phyloP scores from a whole-genome alignment of 2,329 filamentous ascomycete genomes.

The Ceratocystis albifundus region DNA sequence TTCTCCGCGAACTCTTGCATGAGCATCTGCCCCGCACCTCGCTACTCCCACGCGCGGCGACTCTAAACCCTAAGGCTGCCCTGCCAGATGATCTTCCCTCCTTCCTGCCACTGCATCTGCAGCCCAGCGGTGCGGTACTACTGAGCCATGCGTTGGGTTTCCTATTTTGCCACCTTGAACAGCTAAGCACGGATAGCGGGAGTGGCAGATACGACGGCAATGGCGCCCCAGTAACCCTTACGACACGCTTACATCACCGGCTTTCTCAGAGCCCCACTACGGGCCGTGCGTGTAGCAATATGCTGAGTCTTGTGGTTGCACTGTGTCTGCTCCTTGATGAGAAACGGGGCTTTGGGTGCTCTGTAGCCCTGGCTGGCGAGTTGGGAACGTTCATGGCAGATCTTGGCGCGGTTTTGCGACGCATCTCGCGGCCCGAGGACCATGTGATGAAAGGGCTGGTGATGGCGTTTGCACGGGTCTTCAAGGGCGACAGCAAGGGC shows the following conservation, averaged over 20 bases:
- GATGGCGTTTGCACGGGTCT: constrained; percentile 26
- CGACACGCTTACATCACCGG: constrained; percentile 11
- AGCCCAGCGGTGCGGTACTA: background rate
- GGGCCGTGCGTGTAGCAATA: constrained; percentile 13
- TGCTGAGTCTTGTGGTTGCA: constrained; percentile 24
- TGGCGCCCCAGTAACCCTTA: constrained; percentile 8
- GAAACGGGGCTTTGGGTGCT: constrained; percentile 27
- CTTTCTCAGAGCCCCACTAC: constrained; percentile 12
- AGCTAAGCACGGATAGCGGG: background rate
- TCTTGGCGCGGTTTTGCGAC: constrained; percentile 25
- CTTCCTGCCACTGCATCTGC: constrained; percentile 6
- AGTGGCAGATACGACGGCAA: background rate
- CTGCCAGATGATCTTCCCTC: background rate
- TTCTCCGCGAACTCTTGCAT: constrained; percentile 8
- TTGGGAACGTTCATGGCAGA: constrained; percentile 27
- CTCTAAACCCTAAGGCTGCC: background rate
- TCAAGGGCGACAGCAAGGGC: constrained; percentile 21
- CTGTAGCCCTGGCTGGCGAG: constrained; percentile 25
- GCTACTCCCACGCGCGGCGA: background rate
- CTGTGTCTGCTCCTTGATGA: constrained; percentile 28
- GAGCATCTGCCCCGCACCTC: constrained; percentile 5
- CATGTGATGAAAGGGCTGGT: constrained; percentile 24
- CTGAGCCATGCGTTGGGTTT: constrained; percentile 3
- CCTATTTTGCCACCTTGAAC: constrained; percentile 15
- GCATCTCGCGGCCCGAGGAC: constrained; percentile 20